Percentiles rank a stretch among this genome's conserved stretches.
Conservation (phyloP, 2,329 filamentous ascomycete genomes). For the Paecilomyces sp. region DNA sequence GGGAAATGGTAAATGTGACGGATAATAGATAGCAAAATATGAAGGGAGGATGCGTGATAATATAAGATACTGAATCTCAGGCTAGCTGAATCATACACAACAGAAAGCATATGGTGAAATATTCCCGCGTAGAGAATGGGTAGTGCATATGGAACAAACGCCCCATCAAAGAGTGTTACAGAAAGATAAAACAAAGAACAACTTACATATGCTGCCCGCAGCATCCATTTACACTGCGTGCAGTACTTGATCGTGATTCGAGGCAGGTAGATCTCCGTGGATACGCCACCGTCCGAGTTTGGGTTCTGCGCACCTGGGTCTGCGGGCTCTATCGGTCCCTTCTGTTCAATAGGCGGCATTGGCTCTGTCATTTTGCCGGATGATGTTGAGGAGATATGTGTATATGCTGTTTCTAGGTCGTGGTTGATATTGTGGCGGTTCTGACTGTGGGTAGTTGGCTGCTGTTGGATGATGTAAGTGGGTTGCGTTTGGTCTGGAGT, state of each 20-base stretch:
- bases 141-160: neutral
- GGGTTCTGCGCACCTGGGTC: neutral
- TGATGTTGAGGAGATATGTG: neutral
- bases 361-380: conserved; percentile 6
- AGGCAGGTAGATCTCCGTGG: conserved; percentile 45
- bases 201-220: conserved; percentile 75
- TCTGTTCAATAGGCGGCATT: conserved; percentile 5
- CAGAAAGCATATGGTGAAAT: too few species aligned
- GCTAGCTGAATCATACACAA: too few species aligned
- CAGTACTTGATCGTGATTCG: conserved; percentile 85
- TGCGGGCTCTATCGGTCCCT: conserved; percentile 1
- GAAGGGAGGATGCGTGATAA: too few species aligned
- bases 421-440: neutral
- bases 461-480: neutral
- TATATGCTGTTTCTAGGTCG: neutral
- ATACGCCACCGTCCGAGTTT: conserved; percentile 2
- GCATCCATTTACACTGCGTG: conserved; percentile 90
- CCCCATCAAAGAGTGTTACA: conserved; percentile 1
- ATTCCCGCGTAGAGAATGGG: too few species aligned
- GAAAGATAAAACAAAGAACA: conserved; percentile 3
- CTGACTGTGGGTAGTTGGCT: neutral
- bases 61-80: too few species aligned
- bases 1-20: too few species aligned
- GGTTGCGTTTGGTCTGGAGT: neutral
- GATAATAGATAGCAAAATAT: too few species aligned